Percentiles rank a stretch among this genome's conserved stretches.
phyloP scores from a whole-genome alignment of 2,329 filamentous ascomycete genomes.

The Podosphaera aphanis region DNA sequence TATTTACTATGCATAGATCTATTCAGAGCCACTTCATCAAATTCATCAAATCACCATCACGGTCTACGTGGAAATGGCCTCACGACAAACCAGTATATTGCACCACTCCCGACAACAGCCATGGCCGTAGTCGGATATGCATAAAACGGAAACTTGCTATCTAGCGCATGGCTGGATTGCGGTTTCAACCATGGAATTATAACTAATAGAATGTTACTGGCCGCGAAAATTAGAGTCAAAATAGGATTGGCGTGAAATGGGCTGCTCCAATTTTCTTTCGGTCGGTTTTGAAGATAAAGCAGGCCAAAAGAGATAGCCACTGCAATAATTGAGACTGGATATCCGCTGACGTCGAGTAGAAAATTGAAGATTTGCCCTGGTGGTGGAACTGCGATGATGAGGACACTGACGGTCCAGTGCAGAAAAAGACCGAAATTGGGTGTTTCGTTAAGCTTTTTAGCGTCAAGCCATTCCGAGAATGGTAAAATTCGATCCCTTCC shows the following conservation, averaged over 20 bases:
- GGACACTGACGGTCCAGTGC: conserved; percentile 30
- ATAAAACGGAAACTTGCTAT: conserved; percentile 17
- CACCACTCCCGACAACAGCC: conserved; percentile 16
- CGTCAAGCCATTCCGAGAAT: not conserved
- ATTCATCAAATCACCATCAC: no score
- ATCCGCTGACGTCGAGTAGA: conserved; percentile 33
- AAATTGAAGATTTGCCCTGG: conserved; percentile 43
- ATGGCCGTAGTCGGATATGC: conserved; percentile 18
- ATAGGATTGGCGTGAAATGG: conserved; percentile 15
- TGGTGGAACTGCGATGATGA: conserved; percentile 36
- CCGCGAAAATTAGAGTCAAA: conserved; percentile 15
- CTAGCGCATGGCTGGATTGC: conserved; percentile 4
- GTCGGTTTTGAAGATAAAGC: conserved; percentile 18
- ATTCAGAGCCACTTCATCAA: no score
- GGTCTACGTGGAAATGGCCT: no score
- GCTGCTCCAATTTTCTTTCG: conserved; percentile 13
- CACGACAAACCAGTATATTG: conserved; percentile 15
- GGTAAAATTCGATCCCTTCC: conserved; percentile 13
- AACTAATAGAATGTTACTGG: conserved; percentile 16
- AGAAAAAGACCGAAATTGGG: conserved; percentile 34
- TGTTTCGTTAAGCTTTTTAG: not conserved
- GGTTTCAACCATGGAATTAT: conserved; percentile 19
- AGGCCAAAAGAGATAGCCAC: conserved; percentile 32
- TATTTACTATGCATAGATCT: no score
- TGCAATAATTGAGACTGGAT: conserved; percentile 34